Base-by-base conservation (phyloP, 805 yeast species). In the Saccharomycopsis sp. region DNA sequence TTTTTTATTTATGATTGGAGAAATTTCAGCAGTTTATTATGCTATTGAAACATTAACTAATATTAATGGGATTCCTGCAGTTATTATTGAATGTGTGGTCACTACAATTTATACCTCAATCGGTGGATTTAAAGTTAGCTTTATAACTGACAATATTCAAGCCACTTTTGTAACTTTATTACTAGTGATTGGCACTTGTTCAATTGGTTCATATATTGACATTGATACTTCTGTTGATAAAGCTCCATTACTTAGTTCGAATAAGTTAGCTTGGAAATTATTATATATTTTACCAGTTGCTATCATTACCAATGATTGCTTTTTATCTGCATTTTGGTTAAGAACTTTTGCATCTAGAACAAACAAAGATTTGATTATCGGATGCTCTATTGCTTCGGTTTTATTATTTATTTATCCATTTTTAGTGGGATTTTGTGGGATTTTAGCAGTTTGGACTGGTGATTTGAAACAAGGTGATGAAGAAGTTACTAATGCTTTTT, bases 301-400 rank as follows among this genome's bases (percentile, higher is more conserved):
- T 21, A 82, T 88, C 54, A 71, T 86, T 42, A 83, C 96, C 26
- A 88, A 88, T 53, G 95, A 86, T 56, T 75, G 88, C 56, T 88
- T 88, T 60, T 63, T 88, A 69, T 73, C 94, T 25, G 95, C 95
- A 0, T 87, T 88, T 58, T 88, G 97, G 97, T 63, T 88, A 46
- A 69, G 97, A 54, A 84, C 97, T 1, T 88, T 88, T 64, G 95
- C 97, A 4, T 79, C 95, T 5, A 74, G 74, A 48, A 64, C 85
- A 6, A 75, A 87, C 59, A 72, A 66, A 49, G 95, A 87, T 54
- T 67, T 88, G 51, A 58, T 71, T 58, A 71, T 84, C 49, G 94
- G 92, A 20, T 74, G 87, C 40, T 66, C 78, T 3, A 63, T 88
- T 45, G 95, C 96, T 0, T 70, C 88, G 0, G 57, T 82, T 42